phyloP scores from a whole-genome alignment of 768 basidiomycete species.

The Tricholoma sp. region DNA sequence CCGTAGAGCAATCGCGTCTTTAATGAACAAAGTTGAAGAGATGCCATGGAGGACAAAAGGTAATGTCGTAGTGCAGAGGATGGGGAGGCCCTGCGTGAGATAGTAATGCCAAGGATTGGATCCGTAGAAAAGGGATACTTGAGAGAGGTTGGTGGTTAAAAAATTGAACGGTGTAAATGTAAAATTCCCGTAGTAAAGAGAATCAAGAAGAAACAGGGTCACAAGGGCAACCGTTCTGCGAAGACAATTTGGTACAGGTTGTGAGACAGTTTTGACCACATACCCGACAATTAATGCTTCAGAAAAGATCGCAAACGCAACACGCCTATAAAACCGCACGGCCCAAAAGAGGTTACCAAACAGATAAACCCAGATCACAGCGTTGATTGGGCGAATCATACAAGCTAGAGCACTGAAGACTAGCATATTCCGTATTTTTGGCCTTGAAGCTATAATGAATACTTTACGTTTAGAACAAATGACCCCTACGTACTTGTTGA shows the following conservation, averaged over 20 bases:
- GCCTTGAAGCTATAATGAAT: slow-evolving; percentile 17
- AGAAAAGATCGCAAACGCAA: slow-evolving; percentile 28
- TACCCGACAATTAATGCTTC: slow-evolving; percentile 46
- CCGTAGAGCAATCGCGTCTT: slow-evolving; percentile 26
- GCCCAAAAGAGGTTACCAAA: slow-evolving; percentile 54
- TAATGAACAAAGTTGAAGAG: slow-evolving; percentile 29
- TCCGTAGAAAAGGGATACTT: slow-evolving; percentile 92
- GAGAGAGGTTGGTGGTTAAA: slow-evolving; percentile 73
- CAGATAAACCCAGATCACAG: slow-evolving; percentile 78
- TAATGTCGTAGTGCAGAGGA: slow-evolving; percentile 66
- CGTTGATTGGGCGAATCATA: slow-evolving; percentile 83
- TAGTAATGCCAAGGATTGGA: slow-evolving; percentile 86
- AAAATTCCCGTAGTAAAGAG: slow-evolving; percentile 57
- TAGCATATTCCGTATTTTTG: slow-evolving; percentile 32
- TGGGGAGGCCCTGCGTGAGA: slow-evolving; percentile 76
- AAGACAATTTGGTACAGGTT: background rate
- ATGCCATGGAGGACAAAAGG: slow-evolving; percentile 69
- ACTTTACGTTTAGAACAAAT: background rate
- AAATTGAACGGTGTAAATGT: slow-evolving; percentile 83
- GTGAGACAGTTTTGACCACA: slow-evolving; percentile 11
- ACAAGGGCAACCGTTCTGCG: slow-evolving; percentile 21
- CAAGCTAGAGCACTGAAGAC: slow-evolving; percentile 72
- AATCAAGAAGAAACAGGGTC: slow-evolving; percentile 51
- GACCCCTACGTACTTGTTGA: slow-evolving; percentile 27
- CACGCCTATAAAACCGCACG: slow-evolving; percentile 29